A percentile compares a stretch with the other conserved stretches of the same genome.
These are phyloP conservation scores for Amaranthus cruentus DNA, from an alignment of 148 eudicot genomes.

Conservation along the genomic window DNA sequence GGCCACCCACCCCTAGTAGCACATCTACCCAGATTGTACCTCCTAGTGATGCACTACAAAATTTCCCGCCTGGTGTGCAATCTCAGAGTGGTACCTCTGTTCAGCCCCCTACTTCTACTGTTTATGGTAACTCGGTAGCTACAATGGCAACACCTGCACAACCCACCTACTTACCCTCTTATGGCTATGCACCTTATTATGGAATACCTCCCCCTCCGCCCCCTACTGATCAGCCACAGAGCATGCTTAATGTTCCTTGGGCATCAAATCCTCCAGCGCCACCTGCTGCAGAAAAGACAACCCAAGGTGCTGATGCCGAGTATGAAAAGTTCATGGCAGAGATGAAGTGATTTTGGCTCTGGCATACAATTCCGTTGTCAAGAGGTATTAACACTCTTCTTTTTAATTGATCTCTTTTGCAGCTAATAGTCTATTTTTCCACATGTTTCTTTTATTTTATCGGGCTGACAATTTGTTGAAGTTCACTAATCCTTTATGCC, in stretches of 20 bases:
- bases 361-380: not conserved
- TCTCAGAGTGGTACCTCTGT: slow-evolving; percentile 44
- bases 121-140: slow-evolving; percentile 39
- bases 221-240: slow-evolving; percentile 45
- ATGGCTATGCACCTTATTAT: slow-evolving; percentile 56
- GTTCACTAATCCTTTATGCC: not conserved
- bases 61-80: slow-evolving; percentile 58
- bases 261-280: slow-evolving; percentile 57
- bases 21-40: slow-evolving; percentile 39
- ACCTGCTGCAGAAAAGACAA: slow-evolving; percentile 46
- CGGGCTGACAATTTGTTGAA: not conserved
- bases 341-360: slow-evolving; percentile 43
- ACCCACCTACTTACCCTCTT: slow-evolving; percentile 45
- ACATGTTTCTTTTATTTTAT: not conserved
- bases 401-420: not conserved
- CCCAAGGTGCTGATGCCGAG: slow-evolving; percentile 53
- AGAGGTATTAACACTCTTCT: slow-evolving; percentile 26
- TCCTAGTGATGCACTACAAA: slow-evolving; percentile 46
- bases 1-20: slow-evolving; percentile 39
- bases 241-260: slow-evolving; percentile 71
- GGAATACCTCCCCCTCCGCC: slow-evolving; percentile 65
- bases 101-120: slow-evolving; percentile 38
- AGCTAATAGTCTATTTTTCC: not conserved
- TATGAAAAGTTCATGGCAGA: slow-evolving; percentile 91
- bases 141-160: slow-evolving; percentile 39